A percentile compares a stretch with the other conserved stretches of the same genome.
Evolutionary conservation across 164 flowering plant genomes (phyloP).

Genomic region (Warburgia ugandensis): DNA sequence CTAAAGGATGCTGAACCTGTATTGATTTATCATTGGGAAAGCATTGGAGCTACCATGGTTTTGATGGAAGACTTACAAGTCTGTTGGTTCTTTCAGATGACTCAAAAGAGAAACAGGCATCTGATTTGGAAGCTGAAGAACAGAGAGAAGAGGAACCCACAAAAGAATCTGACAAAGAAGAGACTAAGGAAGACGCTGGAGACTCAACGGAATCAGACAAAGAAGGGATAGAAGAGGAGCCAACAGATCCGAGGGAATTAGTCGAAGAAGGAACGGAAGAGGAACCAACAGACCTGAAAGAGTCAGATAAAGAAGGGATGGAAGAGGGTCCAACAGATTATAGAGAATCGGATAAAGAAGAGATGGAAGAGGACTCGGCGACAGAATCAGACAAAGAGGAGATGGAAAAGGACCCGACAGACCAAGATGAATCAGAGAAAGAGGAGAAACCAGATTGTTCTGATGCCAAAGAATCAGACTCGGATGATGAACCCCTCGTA

Average conservation of each 20-base stretch:
- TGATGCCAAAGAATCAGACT: constrained; percentile 19
- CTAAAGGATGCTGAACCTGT: no score
- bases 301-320: constrained; percentile 15
- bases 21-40: no score
- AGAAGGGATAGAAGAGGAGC: constrained; percentile 14
- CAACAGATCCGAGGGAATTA: constrained; percentile 4
- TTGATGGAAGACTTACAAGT: neutral
- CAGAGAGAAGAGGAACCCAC: constrained; percentile 12
- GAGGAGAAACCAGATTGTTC: constrained; percentile 16
- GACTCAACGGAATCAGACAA: no score
- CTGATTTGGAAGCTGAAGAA: constrained; percentile 9
- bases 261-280: constrained; percentile 14
- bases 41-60: no score
- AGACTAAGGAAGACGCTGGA: constrained; percentile 11
- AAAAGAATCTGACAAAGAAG: constrained; percentile 9
- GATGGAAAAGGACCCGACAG: constrained; percentile 12
- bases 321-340: constrained; percentile 8
- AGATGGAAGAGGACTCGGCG: no score
- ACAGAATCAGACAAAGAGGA: no score
- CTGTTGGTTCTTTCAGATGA: constrained; percentile 22
- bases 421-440: constrained; percentile 9
- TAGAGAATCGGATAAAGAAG: constrained; percentile 12
- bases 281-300: constrained; percentile 6
- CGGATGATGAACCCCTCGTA: constrained; percentile 85
- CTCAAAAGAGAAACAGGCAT: constrained; percentile 21